Evolutionary conservation across 192 early-diverging fungal genomes (phyloP), one percentile per base, ranked within the genome.

Genomic region (Piromyces sp.): DNA sequence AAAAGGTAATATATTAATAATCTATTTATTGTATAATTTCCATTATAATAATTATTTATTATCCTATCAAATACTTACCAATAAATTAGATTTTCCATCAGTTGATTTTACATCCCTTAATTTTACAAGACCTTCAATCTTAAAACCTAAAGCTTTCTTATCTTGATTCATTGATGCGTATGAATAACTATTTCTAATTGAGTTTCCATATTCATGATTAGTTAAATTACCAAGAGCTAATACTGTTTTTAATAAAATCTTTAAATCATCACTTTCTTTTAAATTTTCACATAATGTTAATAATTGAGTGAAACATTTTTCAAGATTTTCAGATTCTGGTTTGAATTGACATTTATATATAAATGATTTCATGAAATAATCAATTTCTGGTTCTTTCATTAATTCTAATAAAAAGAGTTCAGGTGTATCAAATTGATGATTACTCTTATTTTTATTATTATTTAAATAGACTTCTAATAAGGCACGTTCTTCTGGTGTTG

Each of bases 81-180:
- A 87, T 79, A 91, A 81, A 38, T 84, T 88, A 86, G 87, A 89
- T 68, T 88, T 88, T 12, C 89, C 89, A 80, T 91, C 90, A 30
- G 86, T 86, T 30, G 85, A 86, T 83, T 91, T 91, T 22, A 91
- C 88, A 81, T 91, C 90, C 80, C 84, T 84, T 84, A 91, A 79
- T 30, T 86, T 30, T 78, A 86, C 88, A 30, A 91, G 81, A 11
- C 87, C 89, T 37, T 91, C 90, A 16, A 91, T 84, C 79, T 88
- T 87, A 79, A 91, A 87, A 13, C 89, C 90, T 79, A 91, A 82
- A 17, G 89, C 87, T 78, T 86, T 83, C 29, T 88, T 88, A 79
- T 90, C 87, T 30, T 88, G 86, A 33, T 88, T 88, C 89, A 89
- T 89, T 87, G 87, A 88, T 29, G 89, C 88, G 79, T 87, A 38